A percentile compares a stretch with the other conserved stretches of the same genome.
These are phyloP conservation scores for Theobroma cacao DNA, from an alignment of 345 rosid genomes.

Conservation along the genomic window DNA sequence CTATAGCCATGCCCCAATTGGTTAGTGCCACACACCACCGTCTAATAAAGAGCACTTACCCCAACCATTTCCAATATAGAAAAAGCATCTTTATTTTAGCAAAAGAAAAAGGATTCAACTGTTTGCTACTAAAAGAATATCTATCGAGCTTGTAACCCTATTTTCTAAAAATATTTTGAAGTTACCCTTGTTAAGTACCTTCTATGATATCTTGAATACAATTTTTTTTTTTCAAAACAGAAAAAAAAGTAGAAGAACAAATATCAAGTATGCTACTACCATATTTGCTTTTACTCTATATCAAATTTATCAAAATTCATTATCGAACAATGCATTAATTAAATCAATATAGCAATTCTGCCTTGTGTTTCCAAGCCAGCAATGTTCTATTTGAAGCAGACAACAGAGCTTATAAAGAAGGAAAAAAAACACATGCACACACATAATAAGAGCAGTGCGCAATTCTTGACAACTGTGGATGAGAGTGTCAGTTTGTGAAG, in stretches of 20 bases:
- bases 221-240: not conserved
- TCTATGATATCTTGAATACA: not conserved
- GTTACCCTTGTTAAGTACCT: not conserved
- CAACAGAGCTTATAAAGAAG: not conserved
- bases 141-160: not conserved
- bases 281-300: not conserved
- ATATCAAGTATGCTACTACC: not conserved
- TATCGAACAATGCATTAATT: not conserved
- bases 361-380: not conserved
- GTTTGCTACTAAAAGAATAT: not conserved
- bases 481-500: not conserved
- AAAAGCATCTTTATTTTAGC: not conserved
- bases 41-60: not conserved
- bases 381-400: not conserved
- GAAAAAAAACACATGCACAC: not conserved
- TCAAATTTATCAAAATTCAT: not conserved
- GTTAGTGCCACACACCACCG: conserved; percentile 19
- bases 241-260: not conserved
- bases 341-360: not conserved
- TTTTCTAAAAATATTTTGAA: not conserved
- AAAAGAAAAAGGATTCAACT: not conserved
- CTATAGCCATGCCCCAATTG: no score
- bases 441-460: not conserved
- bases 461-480: not conserved
- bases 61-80: not conserved